phyloP scores from a whole-genome alignment of 371 early-diverging fungal species.

The Syncephalastrum contaminatum region DNA sequence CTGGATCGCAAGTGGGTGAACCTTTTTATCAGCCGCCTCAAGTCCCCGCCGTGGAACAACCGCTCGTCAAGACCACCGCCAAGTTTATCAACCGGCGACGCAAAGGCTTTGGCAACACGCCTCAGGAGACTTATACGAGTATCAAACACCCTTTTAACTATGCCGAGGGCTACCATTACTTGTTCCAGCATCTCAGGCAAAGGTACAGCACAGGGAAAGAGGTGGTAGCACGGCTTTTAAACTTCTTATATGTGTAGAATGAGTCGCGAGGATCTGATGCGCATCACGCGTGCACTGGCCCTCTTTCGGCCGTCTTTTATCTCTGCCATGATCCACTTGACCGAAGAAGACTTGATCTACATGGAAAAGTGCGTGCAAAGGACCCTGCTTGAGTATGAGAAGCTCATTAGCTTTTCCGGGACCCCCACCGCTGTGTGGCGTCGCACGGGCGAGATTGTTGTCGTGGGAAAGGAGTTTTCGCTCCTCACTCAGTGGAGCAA shows the following conservation, averaged over 20 bases:
- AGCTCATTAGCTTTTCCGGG: conserved; percentile 83
- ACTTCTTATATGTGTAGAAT: conserved; percentile 51
- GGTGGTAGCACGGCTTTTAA: background rate
- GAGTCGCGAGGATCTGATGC: conserved; percentile 81
- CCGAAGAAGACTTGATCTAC: conserved; percentile 88
- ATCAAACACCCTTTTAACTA: conserved; percentile 72
- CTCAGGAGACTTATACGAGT: conserved; percentile 12
- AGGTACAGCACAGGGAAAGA: conserved; percentile 33
- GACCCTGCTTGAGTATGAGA: conserved; percentile 84
- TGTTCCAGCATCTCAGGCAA: conserved; percentile 70
- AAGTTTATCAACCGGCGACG: conserved; percentile 14
- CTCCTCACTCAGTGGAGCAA: conserved; percentile 83
- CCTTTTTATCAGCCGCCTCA: conserved; percentile 6
- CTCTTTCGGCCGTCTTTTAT: conserved; percentile 89
- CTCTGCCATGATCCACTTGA: conserved; percentile 86
- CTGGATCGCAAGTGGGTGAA: background rate
- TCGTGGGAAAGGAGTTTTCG: conserved; percentile 91
- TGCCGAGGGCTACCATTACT: conserved; percentile 85
- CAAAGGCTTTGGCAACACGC: conserved; percentile 15
- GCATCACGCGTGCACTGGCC: conserved; percentile 85
- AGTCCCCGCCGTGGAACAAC: background rate
- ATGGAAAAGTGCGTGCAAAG: conserved; percentile 92
- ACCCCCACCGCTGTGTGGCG: conserved; percentile 95
- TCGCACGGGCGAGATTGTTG: conserved; percentile 85
- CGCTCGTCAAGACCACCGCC: conserved; percentile 3